Evolutionary conservation across 2,329 filamentous ascomycete genomes (phyloP), one percentile per base, ranked within the genome.

Genomic region (Aquanectria penicillioides): DNA sequence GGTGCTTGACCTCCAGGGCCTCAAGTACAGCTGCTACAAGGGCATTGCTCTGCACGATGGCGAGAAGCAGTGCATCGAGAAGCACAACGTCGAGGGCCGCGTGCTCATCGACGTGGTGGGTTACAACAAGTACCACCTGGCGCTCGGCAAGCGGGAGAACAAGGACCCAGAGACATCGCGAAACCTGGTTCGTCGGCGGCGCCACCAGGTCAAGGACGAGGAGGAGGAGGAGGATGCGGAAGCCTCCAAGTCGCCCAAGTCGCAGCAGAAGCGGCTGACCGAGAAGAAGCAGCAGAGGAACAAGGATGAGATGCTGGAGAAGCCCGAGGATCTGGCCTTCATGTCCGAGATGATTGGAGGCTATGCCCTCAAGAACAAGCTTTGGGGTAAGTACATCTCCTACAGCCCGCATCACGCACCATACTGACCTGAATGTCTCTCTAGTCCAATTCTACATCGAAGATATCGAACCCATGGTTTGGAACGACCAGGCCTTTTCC

Each of bases 331-430:
- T 12, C 69, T 82, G 5, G 74, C 75, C 46, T 81, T 75, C 49
- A 74, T 82, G 57, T 74, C 74, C 0, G 79, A 77, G 5, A 55
- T 78, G 33, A 67, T 81, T 29, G 69, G 77, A 6, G 81, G 80
- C 0, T 83, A 78, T 51, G 75, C 80, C 0, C 68, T 82, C 47
- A 80, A 80, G 68, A 80, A 78, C 57, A 81, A 81, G 69, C 47
- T 74, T 5, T 82, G 80, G 80, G 61, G 77, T 77, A 62, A 71
- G 76, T 74, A n/a, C n/a, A n/a, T n/a, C n/a, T n/a, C n/a, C n/a
- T n/a, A n/a, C n/a, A n/a, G n/a, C n/a, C n/a, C n/a, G n/a, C n/a
- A 12, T 9, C 12, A 18, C 12, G 13, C 23, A 15, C 12, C 17
- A 29, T 43, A 11, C 55, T 68, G 17, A 68, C 41, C 20, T 20